Base-by-base conservation (phyloP, 768 basidiomycete genomes). In the Austroboletus eburneus region DNA sequence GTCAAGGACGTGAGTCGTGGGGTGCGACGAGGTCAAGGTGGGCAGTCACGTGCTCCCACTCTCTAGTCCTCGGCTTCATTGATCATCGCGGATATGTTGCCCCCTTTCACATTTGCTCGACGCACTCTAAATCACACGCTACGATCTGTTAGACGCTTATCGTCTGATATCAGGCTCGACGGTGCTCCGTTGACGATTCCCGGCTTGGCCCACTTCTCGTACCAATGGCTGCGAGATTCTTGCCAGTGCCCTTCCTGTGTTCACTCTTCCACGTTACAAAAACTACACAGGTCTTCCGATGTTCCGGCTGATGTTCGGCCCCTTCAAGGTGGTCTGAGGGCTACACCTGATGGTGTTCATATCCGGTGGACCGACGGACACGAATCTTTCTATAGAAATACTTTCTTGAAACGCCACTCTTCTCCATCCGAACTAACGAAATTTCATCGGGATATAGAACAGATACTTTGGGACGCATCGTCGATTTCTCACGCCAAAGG, bases 181-280 rank as follows among this genome's bases (percentile, higher is more conserved):
- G 42, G 41, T 3, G 5, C 30, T 29, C 43, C 27, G 29, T 32
- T 64, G 25, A 55, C 35, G n/a, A 42, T 65, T 37, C 54, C 57
- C 6, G 42, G 82, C 10, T 67, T 69, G 17, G 55, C 72, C 22
- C 59, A 66, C 9, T 81, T 89, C 54, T 77, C 87, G 0, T 83
- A 78, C 57, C 66, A 80, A 45, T 93, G 90, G 83, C 77, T 98
- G 9, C 81, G 92, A 20, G 93, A 97, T 58, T 78, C 87, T 0
- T 96, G 92, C 55, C 80, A 78, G 47, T 91, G 86, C 34, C 67
- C 79, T 1, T 57, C 68, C 2, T 93, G 87, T 52, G 64, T 94
- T 9, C 88, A 96, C 55, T 83, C 88, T 0, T 77, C 81, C 4
- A 91, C 85, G 0, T 70, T 66, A 3, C 94, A 97, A 65, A 89